Conservation (phyloP, 192 early-diverging fungal genomes). For the Blastocladiella britannica region DNA sequence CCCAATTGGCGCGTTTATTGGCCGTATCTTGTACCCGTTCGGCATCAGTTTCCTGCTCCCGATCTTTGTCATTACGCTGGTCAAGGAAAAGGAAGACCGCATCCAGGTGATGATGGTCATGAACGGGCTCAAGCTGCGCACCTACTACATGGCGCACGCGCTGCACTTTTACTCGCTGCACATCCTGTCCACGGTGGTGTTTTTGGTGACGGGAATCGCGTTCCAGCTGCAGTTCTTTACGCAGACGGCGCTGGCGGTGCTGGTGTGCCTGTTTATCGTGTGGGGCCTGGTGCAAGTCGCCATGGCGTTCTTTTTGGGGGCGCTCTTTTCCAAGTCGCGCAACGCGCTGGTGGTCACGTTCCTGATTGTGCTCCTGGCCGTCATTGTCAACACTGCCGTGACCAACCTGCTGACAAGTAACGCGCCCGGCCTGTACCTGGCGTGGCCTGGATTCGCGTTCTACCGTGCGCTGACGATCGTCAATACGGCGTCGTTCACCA, state of each 20-base stretch:
- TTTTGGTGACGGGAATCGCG: conserved; percentile 35
- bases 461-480: conserved; percentile 30
- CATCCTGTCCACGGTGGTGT: conserved; percentile 30
- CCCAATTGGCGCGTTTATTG: conserved; percentile 30
- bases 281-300: conserved; percentile 46
- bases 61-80: conserved; percentile 44
- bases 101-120: conserved; percentile 53
- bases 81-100: conserved; percentile 49
- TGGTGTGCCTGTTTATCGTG: conserved; percentile 33
- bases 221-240: conserved; percentile 41
- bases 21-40: conserved; percentile 45
- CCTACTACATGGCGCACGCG: conserved; percentile 44
- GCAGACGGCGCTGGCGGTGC: conserved; percentile 22
- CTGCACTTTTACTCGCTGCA: conserved; percentile 37
- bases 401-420: conserved; percentile 16
- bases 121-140: conserved; percentile 38
- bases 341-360: conserved; percentile 39
- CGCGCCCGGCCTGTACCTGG: conserved; percentile 23
- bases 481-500: conserved; percentile 23
- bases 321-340: conserved; percentile 35
- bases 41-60: conserved; percentile 48
- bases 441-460: conserved; percentile 58
- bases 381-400: conserved; percentile 35
- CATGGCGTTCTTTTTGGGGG: conserved; percentile 36
- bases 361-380: conserved; percentile 38